Percentiles rank a stretch among this genome's conserved stretches.
Conservation (phyloP, 2,329 filamentous ascomycete species). For the Pseudogymnoascus sp. region DNA sequence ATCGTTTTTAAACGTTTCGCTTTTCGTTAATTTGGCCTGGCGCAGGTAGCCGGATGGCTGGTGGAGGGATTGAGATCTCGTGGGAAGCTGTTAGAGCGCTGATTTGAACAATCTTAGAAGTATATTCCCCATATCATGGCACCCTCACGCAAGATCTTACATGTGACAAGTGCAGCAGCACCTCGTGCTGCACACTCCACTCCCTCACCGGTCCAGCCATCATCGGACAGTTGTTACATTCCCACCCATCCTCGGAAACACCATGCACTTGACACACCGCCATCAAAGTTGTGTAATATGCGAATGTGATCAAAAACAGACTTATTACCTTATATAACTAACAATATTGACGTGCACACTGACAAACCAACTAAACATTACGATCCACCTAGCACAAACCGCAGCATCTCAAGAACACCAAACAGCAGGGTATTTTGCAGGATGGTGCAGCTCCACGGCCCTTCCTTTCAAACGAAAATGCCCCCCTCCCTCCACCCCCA, state of each 20-base stretch:
- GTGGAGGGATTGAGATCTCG: neutral
- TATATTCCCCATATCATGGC: neutral
- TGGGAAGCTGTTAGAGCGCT: neutral
- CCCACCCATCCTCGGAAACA: neutral
- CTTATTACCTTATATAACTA: slow-evolving; percentile 2
- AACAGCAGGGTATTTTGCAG: slow-evolving; percentile 7
- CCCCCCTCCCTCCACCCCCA: neutral
- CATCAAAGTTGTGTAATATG: slow-evolving; percentile 4
- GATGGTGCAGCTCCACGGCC: neutral
- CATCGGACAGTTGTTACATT: neutral
- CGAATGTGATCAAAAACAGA: slow-evolving; percentile 5
- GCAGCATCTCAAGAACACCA: neutral
- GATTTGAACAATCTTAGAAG: neutral
- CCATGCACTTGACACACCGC: neutral
- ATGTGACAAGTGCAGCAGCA: neutral
- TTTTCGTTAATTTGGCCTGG: neutral
- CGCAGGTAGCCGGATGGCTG: neutral
- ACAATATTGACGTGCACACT: neutral
- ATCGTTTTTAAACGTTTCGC: neutral
- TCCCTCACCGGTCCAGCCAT: neutral
- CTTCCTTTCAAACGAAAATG: neutral
- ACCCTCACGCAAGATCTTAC: neutral
- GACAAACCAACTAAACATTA: slow-evolving; percentile 2
- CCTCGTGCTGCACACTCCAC: neutral
- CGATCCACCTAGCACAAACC: neutral